phyloP scores from a whole-genome alignment of 768 basidiomycete species.

The Russula olivacea region DNA sequence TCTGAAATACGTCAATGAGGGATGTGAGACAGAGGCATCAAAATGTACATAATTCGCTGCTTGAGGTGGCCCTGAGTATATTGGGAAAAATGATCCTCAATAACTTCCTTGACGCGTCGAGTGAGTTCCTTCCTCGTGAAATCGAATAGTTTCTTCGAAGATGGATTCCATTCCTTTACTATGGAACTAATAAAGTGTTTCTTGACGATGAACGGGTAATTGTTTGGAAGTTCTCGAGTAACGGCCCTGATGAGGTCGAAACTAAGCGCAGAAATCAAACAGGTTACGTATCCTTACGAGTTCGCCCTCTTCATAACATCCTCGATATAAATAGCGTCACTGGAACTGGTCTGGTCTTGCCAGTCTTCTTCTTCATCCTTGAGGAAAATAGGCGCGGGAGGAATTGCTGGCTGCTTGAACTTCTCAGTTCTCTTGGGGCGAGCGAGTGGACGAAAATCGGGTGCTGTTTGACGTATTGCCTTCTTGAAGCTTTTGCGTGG shows the following conservation, averaged over 20 bases:
- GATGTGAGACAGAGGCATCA: background rate
- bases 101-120: slow-evolving; percentile 14
- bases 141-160: slow-evolving; percentile 13
- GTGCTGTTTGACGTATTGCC: slow-evolving; percentile 45
- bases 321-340: slow-evolving; percentile 39
- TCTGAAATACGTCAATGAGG: background rate
- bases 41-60: slow-evolving; percentile 18
- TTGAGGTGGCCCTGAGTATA: slow-evolving; percentile 25
- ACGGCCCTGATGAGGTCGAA: slow-evolving; percentile 41
- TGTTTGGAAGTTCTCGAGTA: slow-evolving; percentile 61
- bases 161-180: slow-evolving; percentile 24
- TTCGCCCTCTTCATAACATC: slow-evolving; percentile 41
- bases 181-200: slow-evolving; percentile 24
- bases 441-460: slow-evolving; percentile 48
- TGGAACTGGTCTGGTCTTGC: slow-evolving; percentile 1
- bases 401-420: background rate
- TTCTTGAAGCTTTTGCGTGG: slow-evolving; percentile 42
- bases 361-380: slow-evolving; percentile 37
- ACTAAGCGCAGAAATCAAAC: background rate
- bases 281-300: slow-evolving; percentile 33
- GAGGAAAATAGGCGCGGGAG: background rate
- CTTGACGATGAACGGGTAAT: slow-evolving; percentile 46
- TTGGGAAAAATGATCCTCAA: slow-evolving; percentile 26
- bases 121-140: slow-evolving; percentile 6
- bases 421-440: background rate